Base-by-base conservation (phyloP, 371 early-diverging fungal genomes). In the Blastocladiella emersonii region DNA sequence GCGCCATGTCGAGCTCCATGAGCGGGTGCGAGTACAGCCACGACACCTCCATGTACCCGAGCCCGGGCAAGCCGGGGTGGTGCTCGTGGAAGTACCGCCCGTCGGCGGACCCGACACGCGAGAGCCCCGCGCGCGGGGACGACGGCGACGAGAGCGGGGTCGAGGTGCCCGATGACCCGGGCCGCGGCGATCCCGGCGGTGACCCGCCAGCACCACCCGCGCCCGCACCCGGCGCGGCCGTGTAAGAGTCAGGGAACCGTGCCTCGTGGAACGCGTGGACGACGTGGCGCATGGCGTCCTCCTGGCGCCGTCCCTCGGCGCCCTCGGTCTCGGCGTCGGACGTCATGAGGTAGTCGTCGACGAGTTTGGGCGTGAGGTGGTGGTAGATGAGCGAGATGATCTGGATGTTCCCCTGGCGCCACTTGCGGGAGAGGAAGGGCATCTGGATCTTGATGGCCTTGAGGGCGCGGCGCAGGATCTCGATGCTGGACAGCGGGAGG, bases 301-400 rank as follows among this genome's bases (percentile, higher is more conserved):
- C 53, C 10, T 51, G 53, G 15, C 23, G 27, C 53, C 30, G 30
- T 27, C 53, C 53, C 15, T 51, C 53, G 15, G 53, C 32, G 15
- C 15, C 53, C 5, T 51, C 53, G 17, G 53, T 13, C 1, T 51
- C 53, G 1, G 53, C 30, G 15, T 51, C 53, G 53, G 30, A 30
- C 17, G 53, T 51, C 53, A 51, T 51, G 15, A 51, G 32, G 32
- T 51, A 51, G 32, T 51, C 53, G 32, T 51, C 53, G 30, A 51
- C 53, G 30, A 51, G 53, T 23, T 51, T 51, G 27, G 53, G 53
- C 23, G 53, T 51, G 30, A 51, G 53, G 53, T 51, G 53, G 32
- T 51, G 53, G 53, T 51, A 51, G 23, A 51, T 51, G 30, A 25
- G 32, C 53, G 53, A 51, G 30, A 51, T 51, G 53, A 51, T 10